phyloP scores from a whole-genome alignment of 2,329 filamentous ascomycete species.

The Pestalotiopsis sp. region DNA sequence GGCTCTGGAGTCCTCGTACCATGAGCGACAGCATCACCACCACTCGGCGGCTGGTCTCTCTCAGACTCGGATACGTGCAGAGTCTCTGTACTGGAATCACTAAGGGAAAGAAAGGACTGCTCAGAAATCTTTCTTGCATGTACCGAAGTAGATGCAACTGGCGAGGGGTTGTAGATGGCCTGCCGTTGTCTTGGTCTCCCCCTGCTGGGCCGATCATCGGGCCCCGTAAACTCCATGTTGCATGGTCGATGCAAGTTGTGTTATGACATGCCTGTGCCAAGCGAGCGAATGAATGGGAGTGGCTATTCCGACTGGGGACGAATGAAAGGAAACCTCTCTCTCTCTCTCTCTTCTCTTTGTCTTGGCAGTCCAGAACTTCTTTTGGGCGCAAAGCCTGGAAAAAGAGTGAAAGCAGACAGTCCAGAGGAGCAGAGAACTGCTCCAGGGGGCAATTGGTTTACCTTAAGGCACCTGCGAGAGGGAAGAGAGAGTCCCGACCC shows the following conservation, averaged over 20 bases:
- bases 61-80: conserved; percentile 2
- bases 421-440: background rate
- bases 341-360: background rate
- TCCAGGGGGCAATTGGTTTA: conserved; percentile 1
- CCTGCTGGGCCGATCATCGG: background rate
- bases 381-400: conserved; percentile 1
- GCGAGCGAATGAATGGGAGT: background rate
- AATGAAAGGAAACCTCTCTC: background rate
- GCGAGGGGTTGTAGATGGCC: background rate
- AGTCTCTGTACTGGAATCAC: conserved; percentile 6
- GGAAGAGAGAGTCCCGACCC: background rate
- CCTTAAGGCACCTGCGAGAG: conserved; percentile 3
- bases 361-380: background rate
- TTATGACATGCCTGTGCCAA: conserved; percentile 7
- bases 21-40: background rate
- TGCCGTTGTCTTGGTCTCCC: background rate
- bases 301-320: background rate
- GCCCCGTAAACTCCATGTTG: conserved; percentile 8
- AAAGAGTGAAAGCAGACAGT: conserved; percentile 1
- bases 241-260: conserved; percentile 5
- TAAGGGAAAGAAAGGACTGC: background rate
- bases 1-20: background rate
- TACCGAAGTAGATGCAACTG: conserved; percentile 5
- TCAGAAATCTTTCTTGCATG: conserved; percentile 4
- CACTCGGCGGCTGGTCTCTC: background rate